phyloP scores from a whole-genome alignment of 768 basidiomycete species.

The Leccinum variicolor region DNA sequence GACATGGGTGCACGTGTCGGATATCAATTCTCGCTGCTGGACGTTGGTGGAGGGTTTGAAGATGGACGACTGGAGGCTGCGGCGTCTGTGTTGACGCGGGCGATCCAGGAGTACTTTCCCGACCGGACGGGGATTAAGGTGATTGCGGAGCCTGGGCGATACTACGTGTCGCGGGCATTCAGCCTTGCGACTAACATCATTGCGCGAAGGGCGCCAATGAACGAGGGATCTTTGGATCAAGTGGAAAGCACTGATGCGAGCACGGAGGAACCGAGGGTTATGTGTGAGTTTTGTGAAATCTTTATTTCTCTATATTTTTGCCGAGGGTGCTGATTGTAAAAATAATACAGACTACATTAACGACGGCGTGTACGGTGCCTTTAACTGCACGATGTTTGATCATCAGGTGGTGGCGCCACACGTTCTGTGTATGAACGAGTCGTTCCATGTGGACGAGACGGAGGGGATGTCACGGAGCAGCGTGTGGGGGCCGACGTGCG shows the following conservation, averaged over 20 bases:
- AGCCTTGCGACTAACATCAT: slow-evolving; percentile 92
- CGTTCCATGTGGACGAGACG: slow-evolving; percentile 42
- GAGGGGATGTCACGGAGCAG: slow-evolving; percentile 54
- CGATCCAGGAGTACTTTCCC: slow-evolving; percentile 80
- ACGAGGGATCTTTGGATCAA: slow-evolving; percentile 27
- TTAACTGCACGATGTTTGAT: slow-evolving; percentile 97
- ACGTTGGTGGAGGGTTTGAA: slow-evolving; percentile 97
- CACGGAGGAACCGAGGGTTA: slow-evolving; percentile 54
- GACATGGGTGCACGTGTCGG: slow-evolving; percentile 82
- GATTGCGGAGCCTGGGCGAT: slow-evolving; percentile 95
- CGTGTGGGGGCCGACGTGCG: slow-evolving; percentile 99
- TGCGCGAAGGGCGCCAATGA: slow-evolving; percentile 69
- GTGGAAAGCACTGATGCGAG: slow-evolving; percentile 18
- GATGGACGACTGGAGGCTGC: slow-evolving; percentile 80
- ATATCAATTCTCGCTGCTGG: slow-evolving; percentile 79
- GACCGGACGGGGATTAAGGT: slow-evolving; percentile 63
- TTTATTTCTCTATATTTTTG: slow-evolving; percentile 3
- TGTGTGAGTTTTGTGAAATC: slow-evolving; percentile 68
- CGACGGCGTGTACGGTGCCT: slow-evolving; percentile 96
- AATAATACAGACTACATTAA: slow-evolving; percentile 87
- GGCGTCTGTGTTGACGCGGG: slow-evolving; percentile 62
- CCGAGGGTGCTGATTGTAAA: background rate
- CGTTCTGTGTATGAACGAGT: slow-evolving; percentile 67
- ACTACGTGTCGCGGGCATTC: slow-evolving; percentile 91
- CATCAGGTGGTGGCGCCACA: slow-evolving; percentile 90